Base-by-base conservation (phyloP, 768 basidiomycete genomes). In the Termitomyces sp. region DNA sequence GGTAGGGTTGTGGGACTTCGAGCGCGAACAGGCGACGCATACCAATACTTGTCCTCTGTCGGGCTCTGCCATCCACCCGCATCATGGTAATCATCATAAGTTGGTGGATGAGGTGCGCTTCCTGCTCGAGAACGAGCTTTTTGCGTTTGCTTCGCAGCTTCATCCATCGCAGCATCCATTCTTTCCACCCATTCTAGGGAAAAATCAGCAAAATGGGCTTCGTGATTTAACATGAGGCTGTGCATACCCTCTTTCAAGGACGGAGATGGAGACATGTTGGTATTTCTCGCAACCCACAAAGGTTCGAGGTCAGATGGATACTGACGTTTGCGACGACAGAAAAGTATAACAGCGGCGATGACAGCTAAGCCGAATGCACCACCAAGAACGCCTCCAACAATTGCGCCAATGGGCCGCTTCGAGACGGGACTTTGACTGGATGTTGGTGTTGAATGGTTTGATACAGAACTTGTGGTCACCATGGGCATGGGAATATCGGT, bases 331-430 rank as follows among this genome's bases (percentile, higher is more conserved):
- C 36, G 57, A n/a, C 57, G 44, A 54, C 22, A 58, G 32, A 52
- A n/a, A 24, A 59, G 44, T 7, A 32, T 6, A 13, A 40, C 0
- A 2, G 8, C 32, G 7, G 20, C 24, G 36, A 55, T 7, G 7
- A 51, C 18, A 20, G 53, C 22, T 20, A 59, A 11, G 7, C 44
- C 53, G 7, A 42, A 36, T 5, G 55, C 12, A 1, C 57, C 54
- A 11, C 62, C 57, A 18, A 63, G n/a, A 28, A 52, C 38, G 7
- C 62, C 62, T 22, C 62, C 62, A 2, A 59, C 57, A 18, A 63
- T 63, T 22, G 57, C 38, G 11, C 62, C 57, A 13, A 52, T 46
- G 18, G 51, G 35, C 50, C 9, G 32, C 32, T 50, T 50, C 18
- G 8, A 28, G 4, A 2, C 15, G 24, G 9, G 42, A 44, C 7